A percentile compares a stretch with the other conserved stretches of the same genome.
These are phyloP conservation scores for Iris pallida DNA, from an alignment of 116 monocot species.

Conservation along the genomic window DNA sequence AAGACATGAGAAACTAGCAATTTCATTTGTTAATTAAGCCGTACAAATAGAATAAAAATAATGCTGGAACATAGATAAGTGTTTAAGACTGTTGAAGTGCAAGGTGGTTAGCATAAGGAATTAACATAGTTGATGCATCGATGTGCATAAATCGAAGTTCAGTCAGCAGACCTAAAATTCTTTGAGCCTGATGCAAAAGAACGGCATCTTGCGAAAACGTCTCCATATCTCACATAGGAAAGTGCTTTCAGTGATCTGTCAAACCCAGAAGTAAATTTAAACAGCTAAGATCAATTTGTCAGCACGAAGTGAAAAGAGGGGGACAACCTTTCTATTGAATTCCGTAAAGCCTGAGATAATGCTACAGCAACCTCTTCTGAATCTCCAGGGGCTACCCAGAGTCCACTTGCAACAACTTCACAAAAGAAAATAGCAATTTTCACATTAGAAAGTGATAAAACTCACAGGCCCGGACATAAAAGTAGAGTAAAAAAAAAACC, in stretches of 20 bases:
- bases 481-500: slow-evolving; percentile 26
- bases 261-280: slow-evolving; percentile 8
- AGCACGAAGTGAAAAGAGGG: slow-evolving; percentile 7
- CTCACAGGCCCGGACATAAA: not conserved
- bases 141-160: not conserved
- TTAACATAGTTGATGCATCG: no score
- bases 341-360: slow-evolving; percentile 80
- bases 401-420: slow-evolving; percentile 67
- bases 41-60: not conserved
- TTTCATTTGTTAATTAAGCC: not conserved
- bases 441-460: slow-evolving; percentile 1
- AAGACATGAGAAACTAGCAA: not conserved
- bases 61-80: no score
- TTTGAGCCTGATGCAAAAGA: slow-evolving; percentile 42
- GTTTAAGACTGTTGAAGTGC: no score
- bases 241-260: slow-evolving; percentile 63
- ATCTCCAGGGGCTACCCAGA: slow-evolving; percentile 91
- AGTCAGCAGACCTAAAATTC: slow-evolving; percentile 55
- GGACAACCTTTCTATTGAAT: slow-evolving; percentile 90
- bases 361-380: slow-evolving; percentile 91
- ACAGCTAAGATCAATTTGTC: not conserved
- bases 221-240: slow-evolving; percentile 86
- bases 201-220: slow-evolving; percentile 76
- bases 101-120: no score
- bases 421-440: not conserved